Evolutionary conservation across 495 filamentous ascomycete species (phyloP).

Genomic region (Trichoderma gamsii): DNA sequence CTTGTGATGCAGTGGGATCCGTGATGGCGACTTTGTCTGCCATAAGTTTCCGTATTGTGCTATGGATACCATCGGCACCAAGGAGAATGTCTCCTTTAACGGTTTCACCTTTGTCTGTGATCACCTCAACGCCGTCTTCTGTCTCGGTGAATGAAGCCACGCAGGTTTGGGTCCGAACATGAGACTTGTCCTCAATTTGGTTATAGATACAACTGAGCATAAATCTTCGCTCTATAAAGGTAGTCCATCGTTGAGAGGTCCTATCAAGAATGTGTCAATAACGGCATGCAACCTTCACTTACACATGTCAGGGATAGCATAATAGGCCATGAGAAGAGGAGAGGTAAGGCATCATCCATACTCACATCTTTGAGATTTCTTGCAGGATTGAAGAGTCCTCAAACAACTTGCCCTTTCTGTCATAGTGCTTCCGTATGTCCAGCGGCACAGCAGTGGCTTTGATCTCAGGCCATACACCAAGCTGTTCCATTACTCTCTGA

Average conservation of each 20-base stretch:
- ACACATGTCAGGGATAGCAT: background rate
- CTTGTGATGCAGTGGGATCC: slow-evolving; percentile 12
- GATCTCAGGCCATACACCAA: slow-evolving; percentile 32
- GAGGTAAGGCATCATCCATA: background rate
- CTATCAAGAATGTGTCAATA: background rate
- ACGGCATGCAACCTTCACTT: background rate
- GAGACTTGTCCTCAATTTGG: slow-evolving; percentile 22
- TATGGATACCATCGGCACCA: slow-evolving; percentile 24
- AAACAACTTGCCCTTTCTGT: slow-evolving; percentile 20
- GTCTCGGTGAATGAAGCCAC: slow-evolving; percentile 20
- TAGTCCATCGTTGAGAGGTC: slow-evolving; percentile 5
- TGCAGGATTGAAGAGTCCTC: slow-evolving; percentile 21
- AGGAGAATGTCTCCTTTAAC: slow-evolving; percentile 23
- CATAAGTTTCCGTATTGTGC: slow-evolving; percentile 20
- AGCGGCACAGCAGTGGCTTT: slow-evolving; percentile 18
- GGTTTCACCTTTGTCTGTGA: slow-evolving; percentile 20
- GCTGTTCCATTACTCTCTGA: slow-evolving; percentile 40
- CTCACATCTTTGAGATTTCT: slow-evolving; percentile 19
- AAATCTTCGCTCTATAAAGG: slow-evolving; percentile 22
- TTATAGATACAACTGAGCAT: slow-evolving; percentile 21
- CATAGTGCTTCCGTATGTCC: slow-evolving; percentile 19
- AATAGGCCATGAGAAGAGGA: background rate
- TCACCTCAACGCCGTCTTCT: slow-evolving; percentile 21
- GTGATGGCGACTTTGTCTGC: slow-evolving; percentile 20
- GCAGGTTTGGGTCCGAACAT: slow-evolving; percentile 16